Base-by-base conservation (phyloP, 2,329 filamentous ascomycete genomes). In the Cryphonectria japonica region DNA sequence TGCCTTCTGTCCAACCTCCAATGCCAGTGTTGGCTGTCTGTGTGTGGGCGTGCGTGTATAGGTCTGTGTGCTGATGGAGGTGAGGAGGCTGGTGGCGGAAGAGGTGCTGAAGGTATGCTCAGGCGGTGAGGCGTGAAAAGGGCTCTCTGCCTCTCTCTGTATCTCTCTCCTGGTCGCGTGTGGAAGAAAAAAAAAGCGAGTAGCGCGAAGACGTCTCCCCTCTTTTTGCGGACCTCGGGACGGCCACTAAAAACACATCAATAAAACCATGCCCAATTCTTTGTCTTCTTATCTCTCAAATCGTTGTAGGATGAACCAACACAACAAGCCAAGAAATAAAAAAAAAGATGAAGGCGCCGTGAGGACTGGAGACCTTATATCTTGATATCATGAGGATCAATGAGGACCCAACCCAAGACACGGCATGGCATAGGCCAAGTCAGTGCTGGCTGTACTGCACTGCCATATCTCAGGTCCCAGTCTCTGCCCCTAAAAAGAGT, bases 41-140 rank as follows among this genome's bases (percentile, higher is more conserved):
- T 16, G 4, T 39, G 2, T 37, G 26, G 2, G 9, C 37, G 26
- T 39, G 37, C 7, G 16, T 16, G 5, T 39, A 3, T 37, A 13
- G 16, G 0, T 39, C 13, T 19, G 59, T 39, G 3, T 34, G 39
- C 37, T 65, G 37, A n/a, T 50, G 29, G 41, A 11, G 14, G 14
- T 32, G 50, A 32, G 37, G 26, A 26, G 29, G 39, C 60, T 4
- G 57, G 8, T 60, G 43, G 11, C 4, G 26, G 0, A 43, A 63
- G 74, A 74, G 75, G 68, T 76, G 75, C 72, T 75, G 54, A 71
- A 69, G 54, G 34, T 34, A 14, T 29, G 46, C 22, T 22, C 46
- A 50, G 52, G 54, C 57, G 16, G 60, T 68, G 59, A 71, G 67
- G 2, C 34, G 19, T 39, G 67, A 66, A 69, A 69, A 46, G 41